Base-by-base conservation (phyloP, 2,329 filamentous ascomycete species). In the Penicillium sp. region DNA sequence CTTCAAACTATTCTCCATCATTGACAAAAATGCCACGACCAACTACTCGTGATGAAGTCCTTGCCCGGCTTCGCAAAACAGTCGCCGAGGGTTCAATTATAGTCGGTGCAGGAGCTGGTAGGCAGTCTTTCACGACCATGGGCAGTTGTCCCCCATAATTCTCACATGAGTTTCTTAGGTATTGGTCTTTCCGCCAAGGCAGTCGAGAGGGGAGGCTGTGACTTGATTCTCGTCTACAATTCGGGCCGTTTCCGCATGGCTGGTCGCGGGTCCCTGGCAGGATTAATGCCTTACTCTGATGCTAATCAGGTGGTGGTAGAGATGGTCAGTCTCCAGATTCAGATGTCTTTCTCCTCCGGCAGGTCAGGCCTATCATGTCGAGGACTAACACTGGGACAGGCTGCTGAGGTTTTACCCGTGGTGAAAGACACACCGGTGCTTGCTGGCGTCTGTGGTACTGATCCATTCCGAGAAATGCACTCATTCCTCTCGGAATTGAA, bases 161-260 rank as follows among this genome's bases (percentile, higher is more conserved):
- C 32, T 39, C 11, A 39, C 1, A 34, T 27, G 9, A 5, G 18
- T 28, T 39, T 45, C 40, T n/a, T 45, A 78, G 82, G 83, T 38
- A 85, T 85, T 49, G 84, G 84, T 0, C 75, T 88, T 3, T 84
- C 82, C 2, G 84, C 84, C 50, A 88, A 88, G 58, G 84, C 79
- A 58, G 78, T 86, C 54, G 84, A 88, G 64, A 75, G 76, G 39
- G 84, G 84, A 34, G 82, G 83, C 51, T 81, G 78, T 11, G 83
- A 87, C 58, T 70, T 88, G 37, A 85, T 88, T 59, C 81, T 86
- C 52, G 77, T 87, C 57, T 87, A 87, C 72, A 87, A 87, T 65
- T 83, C 80, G 34, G 84, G 84, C 0, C 77, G 84, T 4, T 88
- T 84, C 62, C 80, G 84, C 8, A 88, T 88, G 85, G 84, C 83